Evolutionary conservation across 257 asterid genomes (phyloP).

Genomic region (Solanum medicagineum): DNA sequence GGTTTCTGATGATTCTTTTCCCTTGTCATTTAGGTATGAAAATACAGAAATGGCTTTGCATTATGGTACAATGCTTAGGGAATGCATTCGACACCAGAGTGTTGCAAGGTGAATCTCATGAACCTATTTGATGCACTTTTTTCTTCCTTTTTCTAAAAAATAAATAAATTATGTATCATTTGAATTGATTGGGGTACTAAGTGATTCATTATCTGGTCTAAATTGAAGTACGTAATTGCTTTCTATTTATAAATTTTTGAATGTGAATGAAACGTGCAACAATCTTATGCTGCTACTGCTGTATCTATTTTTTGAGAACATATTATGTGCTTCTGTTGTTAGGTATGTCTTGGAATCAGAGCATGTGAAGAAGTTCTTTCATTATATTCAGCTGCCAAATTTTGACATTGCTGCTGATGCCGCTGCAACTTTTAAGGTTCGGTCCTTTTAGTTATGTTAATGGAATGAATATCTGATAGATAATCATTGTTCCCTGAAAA

Average conservation of each 20-base stretch:
- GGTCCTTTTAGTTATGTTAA: neutral
- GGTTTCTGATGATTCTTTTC: slow-evolving; percentile 3
- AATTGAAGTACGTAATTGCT: neutral
- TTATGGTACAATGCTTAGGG: slow-evolving; percentile 93
- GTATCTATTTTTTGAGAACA: neutral
- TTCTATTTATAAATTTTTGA: neutral
- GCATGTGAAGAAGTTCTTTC: slow-evolving; percentile 38
- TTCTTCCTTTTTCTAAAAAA: neutral
- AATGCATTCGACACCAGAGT: slow-evolving; percentile 96
- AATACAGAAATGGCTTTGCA: slow-evolving; percentile 83
- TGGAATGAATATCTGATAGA: neutral
- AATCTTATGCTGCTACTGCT: neutral
- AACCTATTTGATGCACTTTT: neutral
- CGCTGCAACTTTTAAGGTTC: slow-evolving; percentile 40
- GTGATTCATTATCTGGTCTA: neutral
- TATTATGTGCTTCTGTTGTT: neutral
- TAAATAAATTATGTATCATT: neutral
- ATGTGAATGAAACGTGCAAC: neutral
- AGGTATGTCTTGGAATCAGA: slow-evolving; percentile 41
- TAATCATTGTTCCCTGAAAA: neutral
- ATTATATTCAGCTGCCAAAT: slow-evolving; percentile 34
- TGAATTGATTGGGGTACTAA: neutral
- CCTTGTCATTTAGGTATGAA: slow-evolving; percentile 47
- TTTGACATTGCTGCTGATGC: slow-evolving; percentile 48
- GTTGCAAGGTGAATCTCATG: slow-evolving; percentile 63